Percentiles rank a stretch among this genome's conserved stretches.
Conservation (phyloP, 495 filamentous ascomycete species). For the Parathielavia hyrcaniae region DNA sequence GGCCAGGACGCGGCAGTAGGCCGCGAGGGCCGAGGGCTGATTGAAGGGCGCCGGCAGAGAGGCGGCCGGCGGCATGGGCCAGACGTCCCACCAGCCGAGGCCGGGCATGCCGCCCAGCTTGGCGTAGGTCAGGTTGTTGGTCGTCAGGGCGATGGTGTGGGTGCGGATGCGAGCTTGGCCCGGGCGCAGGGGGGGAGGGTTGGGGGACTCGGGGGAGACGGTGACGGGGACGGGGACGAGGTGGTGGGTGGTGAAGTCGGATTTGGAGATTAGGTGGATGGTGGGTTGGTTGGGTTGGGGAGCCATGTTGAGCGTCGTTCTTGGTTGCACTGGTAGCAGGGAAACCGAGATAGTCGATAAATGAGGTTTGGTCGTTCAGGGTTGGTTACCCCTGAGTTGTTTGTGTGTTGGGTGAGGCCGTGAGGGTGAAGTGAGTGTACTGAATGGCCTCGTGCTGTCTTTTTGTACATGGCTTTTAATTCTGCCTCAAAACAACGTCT, state of each 20-base stretch:
- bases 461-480: too few species aligned
- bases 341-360: too few species aligned
- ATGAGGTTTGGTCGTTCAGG: too few species aligned
- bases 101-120: slow-evolving; percentile 34
- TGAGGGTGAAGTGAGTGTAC: too few species aligned
- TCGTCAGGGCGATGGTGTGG: slow-evolving; percentile 43
- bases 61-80: slow-evolving; percentile 24
- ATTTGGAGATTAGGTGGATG: slow-evolving; percentile 4
- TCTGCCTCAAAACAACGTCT: too few species aligned
- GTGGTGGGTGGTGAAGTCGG: slow-evolving; percentile 1
- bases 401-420: too few species aligned
- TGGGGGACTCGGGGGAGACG: too few species aligned
- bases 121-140: slow-evolving; percentile 54
- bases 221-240: background rate
- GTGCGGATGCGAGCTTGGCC: slow-evolving; percentile 39
- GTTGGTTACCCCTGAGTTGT: too few species aligned
- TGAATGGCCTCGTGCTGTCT: too few species aligned
- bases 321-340: too few species aligned
- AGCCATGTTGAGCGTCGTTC: too few species aligned
- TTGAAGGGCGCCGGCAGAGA: slow-evolving; percentile 32
- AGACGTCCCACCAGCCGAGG: slow-evolving; percentile 46
- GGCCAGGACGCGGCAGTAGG: slow-evolving; percentile 49
- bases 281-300: background rate
- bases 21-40: slow-evolving; percentile 5
- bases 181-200: background rate